Conservation (phyloP, 176 grass and related monocot species). For the Dendrocalamus sinicus region DNA sequence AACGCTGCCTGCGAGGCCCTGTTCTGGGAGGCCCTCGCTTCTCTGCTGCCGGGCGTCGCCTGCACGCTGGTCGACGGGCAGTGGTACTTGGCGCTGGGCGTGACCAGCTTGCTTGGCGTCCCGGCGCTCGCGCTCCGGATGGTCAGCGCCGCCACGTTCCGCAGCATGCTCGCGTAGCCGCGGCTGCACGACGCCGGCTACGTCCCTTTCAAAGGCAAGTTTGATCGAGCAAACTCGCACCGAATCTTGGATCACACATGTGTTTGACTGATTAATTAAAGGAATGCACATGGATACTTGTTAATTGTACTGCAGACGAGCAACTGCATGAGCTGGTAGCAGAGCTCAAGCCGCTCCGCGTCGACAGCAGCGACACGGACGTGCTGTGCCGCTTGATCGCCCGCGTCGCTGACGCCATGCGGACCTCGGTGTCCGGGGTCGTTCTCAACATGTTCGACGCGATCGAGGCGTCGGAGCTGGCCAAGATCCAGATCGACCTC, state of each 20-base stretch:
- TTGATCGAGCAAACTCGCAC: not conserved
- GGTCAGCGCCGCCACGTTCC: conserved; percentile 19
- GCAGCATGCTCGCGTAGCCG: not conserved
- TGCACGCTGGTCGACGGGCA: conserved; percentile 29
- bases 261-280: not conserved
- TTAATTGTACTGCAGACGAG: not conserved
- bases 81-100: not conserved
- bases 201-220: conserved; percentile 16
- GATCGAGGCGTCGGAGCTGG: too few relatives aligned
- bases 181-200: not conserved
- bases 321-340: not conserved
- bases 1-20: conserved; percentile 33
- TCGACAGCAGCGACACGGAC: not conserved
- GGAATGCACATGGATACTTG: not conserved
- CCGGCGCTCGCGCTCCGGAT: conserved; percentile 24
- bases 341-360: conserved; percentile 13
- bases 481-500: too few relatives aligned
- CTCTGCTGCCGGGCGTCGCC: not conserved
- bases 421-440: too few relatives aligned
- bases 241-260: not conserved
- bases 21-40: conserved; percentile 20
- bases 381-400: too few relatives aligned
- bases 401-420: too few relatives aligned
- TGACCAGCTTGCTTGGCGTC: not conserved
- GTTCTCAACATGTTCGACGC: too few relatives aligned